phyloP scores from a whole-genome alignment of 148 eudicot species.

The Pharnaceum exiguum region DNA sequence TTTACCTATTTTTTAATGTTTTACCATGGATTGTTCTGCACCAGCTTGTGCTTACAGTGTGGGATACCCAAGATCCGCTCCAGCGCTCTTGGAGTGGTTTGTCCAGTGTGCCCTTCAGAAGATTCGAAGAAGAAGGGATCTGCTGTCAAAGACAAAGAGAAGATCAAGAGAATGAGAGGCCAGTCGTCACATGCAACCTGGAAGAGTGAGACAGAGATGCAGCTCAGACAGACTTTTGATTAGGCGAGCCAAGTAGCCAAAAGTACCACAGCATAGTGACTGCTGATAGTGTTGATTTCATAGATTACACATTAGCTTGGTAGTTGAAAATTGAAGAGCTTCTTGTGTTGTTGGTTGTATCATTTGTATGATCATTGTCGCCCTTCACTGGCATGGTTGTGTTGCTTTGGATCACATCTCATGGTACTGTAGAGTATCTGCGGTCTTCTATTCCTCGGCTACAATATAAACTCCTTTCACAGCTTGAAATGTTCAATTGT shows the following conservation, averaged over 20 bases:
- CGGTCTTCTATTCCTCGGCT: no score
- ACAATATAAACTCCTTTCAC: no score
- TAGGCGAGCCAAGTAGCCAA: conserved; percentile 24
- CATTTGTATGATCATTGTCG: not conserved
- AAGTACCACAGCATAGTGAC: no score
- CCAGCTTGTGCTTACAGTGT: conserved; percentile 85
- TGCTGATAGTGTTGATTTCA: not conserved
- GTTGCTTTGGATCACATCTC: not conserved
- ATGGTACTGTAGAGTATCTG: no score
- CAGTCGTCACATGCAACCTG: conserved; percentile 96
- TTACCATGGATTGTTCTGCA: not conserved
- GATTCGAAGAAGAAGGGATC: conserved; percentile 89
- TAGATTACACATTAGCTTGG: not conserved
- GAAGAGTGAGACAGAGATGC: conserved; percentile 99
- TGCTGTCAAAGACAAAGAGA: conserved; percentile 90
- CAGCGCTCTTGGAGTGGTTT: conserved; percentile 65
- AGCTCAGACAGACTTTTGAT: conserved; percentile 91
- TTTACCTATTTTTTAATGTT: no score
- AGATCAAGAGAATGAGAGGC: conserved; percentile 91
- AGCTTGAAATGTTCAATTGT: no score
- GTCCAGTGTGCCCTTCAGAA: conserved; percentile 62
- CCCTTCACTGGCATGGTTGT: not conserved
- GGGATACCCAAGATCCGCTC: conserved; percentile 88
- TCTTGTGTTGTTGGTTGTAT: not conserved
- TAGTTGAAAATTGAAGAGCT: not conserved